Percentiles rank a stretch among this genome's conserved stretches.
Evolutionary conservation across 140 eudicot genomes (phyloP).

Genomic region (Senecio squalidus): DNA sequence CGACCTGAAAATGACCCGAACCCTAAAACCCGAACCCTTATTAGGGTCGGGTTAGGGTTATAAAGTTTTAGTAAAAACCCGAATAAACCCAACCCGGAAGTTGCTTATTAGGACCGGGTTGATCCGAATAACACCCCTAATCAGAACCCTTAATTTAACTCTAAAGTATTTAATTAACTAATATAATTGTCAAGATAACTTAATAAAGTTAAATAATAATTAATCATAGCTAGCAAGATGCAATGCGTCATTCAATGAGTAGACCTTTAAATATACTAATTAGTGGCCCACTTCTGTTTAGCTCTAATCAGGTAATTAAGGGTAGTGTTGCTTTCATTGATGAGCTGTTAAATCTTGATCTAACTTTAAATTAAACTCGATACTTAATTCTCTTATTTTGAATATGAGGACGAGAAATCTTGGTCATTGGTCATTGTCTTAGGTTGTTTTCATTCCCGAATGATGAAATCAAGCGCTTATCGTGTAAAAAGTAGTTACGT

Average conservation of each 20-base stretch:
- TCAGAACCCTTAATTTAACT: too few relatives aligned
- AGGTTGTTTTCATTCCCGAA: conserved; percentile 11
- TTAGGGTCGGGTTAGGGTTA: too few relatives aligned
- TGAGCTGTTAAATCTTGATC: conserved; percentile 21
- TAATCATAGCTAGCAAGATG: neutral
- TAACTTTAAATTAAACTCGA: conserved; percentile 6
- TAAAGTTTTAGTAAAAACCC: too few relatives aligned
- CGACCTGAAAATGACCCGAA: too few relatives aligned
- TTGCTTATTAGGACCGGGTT: too few relatives aligned
- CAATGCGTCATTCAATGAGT: conserved; percentile 17
- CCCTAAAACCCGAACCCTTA: too few relatives aligned
- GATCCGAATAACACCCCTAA: too few relatives aligned
- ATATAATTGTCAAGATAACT: too few relatives aligned
- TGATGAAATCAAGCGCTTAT: conserved; percentile 11
- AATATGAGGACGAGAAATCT: conserved; percentile 17
- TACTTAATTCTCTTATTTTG: conserved; percentile 8
- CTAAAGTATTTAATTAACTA: too few relatives aligned
- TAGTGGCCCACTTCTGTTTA: conserved; percentile 26
- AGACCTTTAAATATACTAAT: conserved; percentile 14
- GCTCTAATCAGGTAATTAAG: conserved; percentile 16
- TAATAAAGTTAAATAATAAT: too few relatives aligned
- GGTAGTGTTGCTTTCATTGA: conserved; percentile 20
- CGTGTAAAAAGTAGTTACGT: conserved; percentile 13
- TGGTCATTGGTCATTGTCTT: conserved; percentile 19
- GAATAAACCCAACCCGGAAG: too few relatives aligned